Base-by-base conservation (phyloP, 306 rosid species). In the Glycine tomentella region DNA sequence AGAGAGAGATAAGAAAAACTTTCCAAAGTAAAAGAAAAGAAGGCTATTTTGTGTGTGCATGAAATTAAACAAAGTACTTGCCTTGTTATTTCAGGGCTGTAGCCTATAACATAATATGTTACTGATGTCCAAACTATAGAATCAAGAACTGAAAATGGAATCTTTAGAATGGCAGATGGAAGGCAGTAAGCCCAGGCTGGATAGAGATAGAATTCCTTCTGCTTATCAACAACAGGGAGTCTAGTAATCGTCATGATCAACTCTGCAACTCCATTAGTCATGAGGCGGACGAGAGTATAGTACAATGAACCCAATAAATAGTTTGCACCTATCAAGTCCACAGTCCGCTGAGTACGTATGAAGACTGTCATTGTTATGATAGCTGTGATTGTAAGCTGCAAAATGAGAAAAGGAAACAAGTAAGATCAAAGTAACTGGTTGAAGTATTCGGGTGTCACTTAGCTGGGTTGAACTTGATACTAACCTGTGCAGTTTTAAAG, bases 191-290 rank as follows among this genome's bases (percentile, higher is more conserved):
- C 90, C 92, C 92, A 89, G 10, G 92, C 88, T 58, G 92, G 90
- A 83, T 89, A 87, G 40, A 89, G 86, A 82, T 82, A 89, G 84
- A 89, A 89, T 50, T 72, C 87, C 45, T 83, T 89, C 84, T 89
- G 90, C 87, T 89, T 89, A 84, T 87, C 81, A 65, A 87, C 87
- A 78, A 89, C 86, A 3, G 92, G 90, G 66, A 93, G 86, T 83
- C 96, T 87, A 38, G 87, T 72, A 80, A 90, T 82, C 46, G 94
- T 93, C 92, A 93, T 71, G 75, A 88, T 63, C 75, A 93, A 75
- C 87, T 93, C 97, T 2, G 97, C 92, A 81, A 91, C 84, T 17
- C 97, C 97, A 83, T 91, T 92, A 14, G 89, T 88, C 79, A 91
- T 82, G 82, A 93, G 90, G 58, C 94, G 88, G 52, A 90, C 55